phyloP scores from a whole-genome alignment of 306 rosid species.

The Spatholobus suberectus region DNA sequence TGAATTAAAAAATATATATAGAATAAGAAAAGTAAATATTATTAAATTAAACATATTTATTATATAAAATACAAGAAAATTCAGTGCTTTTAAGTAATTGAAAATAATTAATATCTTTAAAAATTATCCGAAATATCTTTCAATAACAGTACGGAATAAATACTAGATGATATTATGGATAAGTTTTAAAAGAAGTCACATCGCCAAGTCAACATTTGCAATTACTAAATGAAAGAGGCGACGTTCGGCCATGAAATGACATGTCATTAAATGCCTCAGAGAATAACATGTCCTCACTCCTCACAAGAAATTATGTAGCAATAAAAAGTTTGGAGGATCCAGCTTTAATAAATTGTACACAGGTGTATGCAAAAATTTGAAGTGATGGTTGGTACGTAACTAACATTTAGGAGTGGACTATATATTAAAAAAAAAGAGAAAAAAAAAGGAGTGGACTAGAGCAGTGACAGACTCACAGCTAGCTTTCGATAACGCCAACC shows the following conservation, averaged over 20 bases:
- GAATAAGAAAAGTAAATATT: too few relatives aligned
- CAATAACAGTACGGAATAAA: neutral
- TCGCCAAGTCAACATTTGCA: neutral
- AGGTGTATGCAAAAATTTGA: neutral
- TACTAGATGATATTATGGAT: neutral
- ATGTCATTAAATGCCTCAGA: neutral
- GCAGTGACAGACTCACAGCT: neutral
- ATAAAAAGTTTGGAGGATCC: neutral
- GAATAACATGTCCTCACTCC: neutral
- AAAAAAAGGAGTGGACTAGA: neutral
- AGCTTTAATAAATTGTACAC: neutral
- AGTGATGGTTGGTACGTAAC: neutral
- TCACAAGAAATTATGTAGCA: neutral
- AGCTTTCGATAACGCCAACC: conserved; percentile 31
- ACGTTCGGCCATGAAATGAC: neutral
- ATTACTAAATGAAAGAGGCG: neutral
- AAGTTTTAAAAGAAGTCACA: neutral
- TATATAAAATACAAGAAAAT: too few relatives aligned
- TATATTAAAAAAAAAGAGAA: too few relatives aligned
- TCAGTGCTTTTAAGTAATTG: too few relatives aligned
- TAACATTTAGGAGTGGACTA: neutral
- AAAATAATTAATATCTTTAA: too few relatives aligned
- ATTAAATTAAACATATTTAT: too few relatives aligned
- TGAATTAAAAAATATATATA: too few relatives aligned
- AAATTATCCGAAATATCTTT: neutral